Evolutionary conservation across 75 land plant species (phyloP).

Genomic region (Cupressus sempervirens): DNA sequence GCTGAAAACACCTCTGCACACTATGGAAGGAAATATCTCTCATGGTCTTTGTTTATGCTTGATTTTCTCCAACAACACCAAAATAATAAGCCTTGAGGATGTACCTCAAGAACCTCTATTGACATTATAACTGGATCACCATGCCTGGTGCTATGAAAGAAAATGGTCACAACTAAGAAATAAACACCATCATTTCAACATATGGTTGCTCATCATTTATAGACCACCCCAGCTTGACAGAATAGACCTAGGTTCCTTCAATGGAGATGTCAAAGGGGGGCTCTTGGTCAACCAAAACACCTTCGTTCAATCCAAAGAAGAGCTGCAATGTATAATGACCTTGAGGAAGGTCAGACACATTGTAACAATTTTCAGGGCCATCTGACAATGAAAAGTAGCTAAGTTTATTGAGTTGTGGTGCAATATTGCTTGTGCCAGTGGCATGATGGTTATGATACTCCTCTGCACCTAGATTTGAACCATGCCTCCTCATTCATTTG

Average conservation of each 20-base stretch:
- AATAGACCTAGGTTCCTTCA: conserved; percentile 77
- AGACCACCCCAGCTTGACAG: conserved; percentile 76
- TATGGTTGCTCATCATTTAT: conserved; percentile 46
- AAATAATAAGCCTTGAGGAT: conserved; percentile 64
- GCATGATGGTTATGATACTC: no score
- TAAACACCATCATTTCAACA: conserved; percentile 61
- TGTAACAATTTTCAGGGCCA: conserved; percentile 94
- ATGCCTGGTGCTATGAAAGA: conserved; percentile 93
- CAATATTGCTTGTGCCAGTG: conserved; percentile 41
- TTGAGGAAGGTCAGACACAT: conserved; percentile 45
- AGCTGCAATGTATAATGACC: conserved; percentile 75
- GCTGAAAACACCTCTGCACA: no score
- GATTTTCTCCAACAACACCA: no score
- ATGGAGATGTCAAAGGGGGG: conserved; percentile 86
- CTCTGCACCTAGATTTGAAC: no score
- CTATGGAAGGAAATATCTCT: no score
- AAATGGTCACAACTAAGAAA: conserved; percentile 56
- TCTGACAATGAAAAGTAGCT: conserved; percentile 73
- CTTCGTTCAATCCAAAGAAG: conserved; percentile 59
- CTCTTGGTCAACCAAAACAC: conserved; percentile 49
- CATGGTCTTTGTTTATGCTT: no score
- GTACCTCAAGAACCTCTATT: conserved; percentile 76
- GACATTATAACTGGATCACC: conserved; percentile 87
- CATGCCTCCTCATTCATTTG: no score
- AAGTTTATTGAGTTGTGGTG: conserved; percentile 55